Evolutionary conservation across 306 rosid species (phyloP).

Genomic region (Prunus dulcis): DNA sequence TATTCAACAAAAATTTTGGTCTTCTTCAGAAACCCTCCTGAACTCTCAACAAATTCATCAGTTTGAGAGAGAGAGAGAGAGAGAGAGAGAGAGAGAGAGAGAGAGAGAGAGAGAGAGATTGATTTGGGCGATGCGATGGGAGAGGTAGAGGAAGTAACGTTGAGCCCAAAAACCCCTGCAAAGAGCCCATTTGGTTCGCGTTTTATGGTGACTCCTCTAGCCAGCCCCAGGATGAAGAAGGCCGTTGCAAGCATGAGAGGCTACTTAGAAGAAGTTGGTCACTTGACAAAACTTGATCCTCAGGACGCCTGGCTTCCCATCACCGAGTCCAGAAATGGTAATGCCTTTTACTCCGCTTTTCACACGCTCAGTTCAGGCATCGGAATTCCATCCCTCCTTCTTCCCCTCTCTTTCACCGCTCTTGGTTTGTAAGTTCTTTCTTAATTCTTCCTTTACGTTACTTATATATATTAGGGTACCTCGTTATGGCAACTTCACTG

Average conservation of each 20-base stretch:
- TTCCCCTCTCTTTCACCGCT: conserved; percentile 57
- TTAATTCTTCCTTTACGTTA: not conserved
- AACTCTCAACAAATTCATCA: too few relatives aligned
- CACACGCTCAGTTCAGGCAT: conserved; percentile 62
- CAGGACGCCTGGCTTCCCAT: conserved; percentile 90
- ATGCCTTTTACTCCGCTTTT: conserved; percentile 63
- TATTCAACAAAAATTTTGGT: not conserved
- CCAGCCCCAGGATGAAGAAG: conserved; percentile 50
- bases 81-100: too few relatives aligned
- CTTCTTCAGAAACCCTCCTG: too few relatives aligned
- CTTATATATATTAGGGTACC: not conserved
- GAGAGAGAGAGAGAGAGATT: too few relatives aligned
- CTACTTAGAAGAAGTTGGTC: conserved; percentile 56
- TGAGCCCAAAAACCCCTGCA: conserved; percentile 15
- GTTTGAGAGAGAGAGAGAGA: too few relatives aligned
- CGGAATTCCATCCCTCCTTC: conserved; percentile 67
- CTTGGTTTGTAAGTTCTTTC: conserved; percentile 54
- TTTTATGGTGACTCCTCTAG: conserved; percentile 46
- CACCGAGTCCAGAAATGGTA: conserved; percentile 64
- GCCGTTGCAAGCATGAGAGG: conserved; percentile 56
- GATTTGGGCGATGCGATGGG: too few relatives aligned
- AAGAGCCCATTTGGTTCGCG: conserved; percentile 36
- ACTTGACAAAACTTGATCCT: conserved; percentile 55
- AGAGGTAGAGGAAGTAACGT: too few relatives aligned
- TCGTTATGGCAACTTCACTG: too few relatives aligned